Evolutionary conservation across 2,329 filamentous ascomycete species (phyloP), one percentile per base, ranked within the genome.

Genomic region (Alternaria solani): DNA sequence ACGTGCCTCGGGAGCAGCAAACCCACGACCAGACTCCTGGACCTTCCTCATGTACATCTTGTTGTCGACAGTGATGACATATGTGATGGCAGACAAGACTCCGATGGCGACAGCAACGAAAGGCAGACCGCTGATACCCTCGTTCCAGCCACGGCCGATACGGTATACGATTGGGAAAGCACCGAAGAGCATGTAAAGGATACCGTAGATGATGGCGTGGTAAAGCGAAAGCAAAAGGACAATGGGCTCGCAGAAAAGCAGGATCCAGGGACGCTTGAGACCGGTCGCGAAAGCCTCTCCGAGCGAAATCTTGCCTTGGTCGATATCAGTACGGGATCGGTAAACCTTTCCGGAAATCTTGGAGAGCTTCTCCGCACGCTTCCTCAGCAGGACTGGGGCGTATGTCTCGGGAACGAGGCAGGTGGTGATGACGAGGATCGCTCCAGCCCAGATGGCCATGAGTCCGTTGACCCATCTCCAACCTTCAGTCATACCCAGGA

Each of bases 391-490:
- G 3, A 87, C 80, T 0, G 86, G 86, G 1, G 85, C 83, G 60
- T 88, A 88, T 0, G 85, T 85, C 68, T 88, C 86, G 30, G 84
- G 76, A 2, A 76, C 74, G 6, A 73, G 32, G 20, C 85, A 77
- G 68, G 86, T 83, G 14, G 64, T 20, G 75, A 80, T n/a, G 73
- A 83, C 71, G 46, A 74, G 69, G n/a, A 78, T 57, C 9, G 64
- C 66, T 39, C 73, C 75, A 7, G 71, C 66, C 69, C 76, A 77
- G 53, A 78, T 78, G 8, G 75, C 75, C 75, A 88, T 83, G 49
- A 91, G 76, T 1, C 87, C 88, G 74, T 86, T 82, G 23, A 91
- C 85, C 90, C 89, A 91, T 68, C 88, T 81, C 90, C 90, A 91
- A 88, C 57, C 89, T 14, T 83, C 84, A 2, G 83, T 81, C 73